Percentiles rank a stretch among this genome's conserved stretches.
phyloP scores from a whole-genome alignment of 202 grass and related monocot species.

The Setaria viridis region DNA sequence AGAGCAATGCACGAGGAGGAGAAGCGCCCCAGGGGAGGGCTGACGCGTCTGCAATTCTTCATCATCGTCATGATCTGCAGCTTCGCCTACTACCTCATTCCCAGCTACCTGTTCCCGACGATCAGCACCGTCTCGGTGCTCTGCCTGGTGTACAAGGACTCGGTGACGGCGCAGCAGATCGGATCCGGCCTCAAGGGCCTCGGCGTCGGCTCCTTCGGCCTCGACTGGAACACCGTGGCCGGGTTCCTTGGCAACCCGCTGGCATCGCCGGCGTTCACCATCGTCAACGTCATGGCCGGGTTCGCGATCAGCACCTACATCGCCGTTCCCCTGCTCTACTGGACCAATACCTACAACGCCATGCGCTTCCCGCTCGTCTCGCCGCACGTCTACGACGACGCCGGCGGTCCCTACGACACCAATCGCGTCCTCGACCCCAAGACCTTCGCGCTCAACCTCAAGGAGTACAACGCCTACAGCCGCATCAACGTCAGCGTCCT shows the following conservation, averaged over 20 bases:
- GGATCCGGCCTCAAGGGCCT: constrained; percentile 67
- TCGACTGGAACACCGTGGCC: constrained; percentile 72
- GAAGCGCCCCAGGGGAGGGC: constrained; percentile 52
- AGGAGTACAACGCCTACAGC: constrained; percentile 56
- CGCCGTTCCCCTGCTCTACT: constrained; percentile 49
- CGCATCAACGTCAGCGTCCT: constrained; percentile 71
- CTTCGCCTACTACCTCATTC: constrained; percentile 78
- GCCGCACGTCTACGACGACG: constrained; percentile 54
- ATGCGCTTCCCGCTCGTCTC: constrained; percentile 64
- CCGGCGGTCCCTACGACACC: constrained; percentile 52
- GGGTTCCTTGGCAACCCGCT: constrained; percentile 68
- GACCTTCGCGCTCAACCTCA: constrained; percentile 60
- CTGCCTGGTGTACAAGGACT: constrained; percentile 67
- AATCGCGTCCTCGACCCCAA: constrained; percentile 52
- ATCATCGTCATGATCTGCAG: constrained; percentile 53
- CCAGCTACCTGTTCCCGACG: constrained; percentile 75
- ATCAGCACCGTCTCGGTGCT: constrained; percentile 66
- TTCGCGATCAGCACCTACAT: constrained; percentile 54
- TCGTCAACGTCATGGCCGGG: constrained; percentile 66
- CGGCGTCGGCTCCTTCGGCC: constrained; percentile 70
- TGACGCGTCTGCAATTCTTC: constrained; percentile 77
- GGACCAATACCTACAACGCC: constrained; percentile 65
- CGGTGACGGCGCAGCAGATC: constrained; percentile 70
- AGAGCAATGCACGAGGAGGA: constrained; percentile 81
- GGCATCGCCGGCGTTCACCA: constrained; percentile 63